These are phyloP conservation scores for Ustilago esculenta DNA, from an alignment of 1,284 basidiomycete species.

Conservation along the genomic window DNA sequence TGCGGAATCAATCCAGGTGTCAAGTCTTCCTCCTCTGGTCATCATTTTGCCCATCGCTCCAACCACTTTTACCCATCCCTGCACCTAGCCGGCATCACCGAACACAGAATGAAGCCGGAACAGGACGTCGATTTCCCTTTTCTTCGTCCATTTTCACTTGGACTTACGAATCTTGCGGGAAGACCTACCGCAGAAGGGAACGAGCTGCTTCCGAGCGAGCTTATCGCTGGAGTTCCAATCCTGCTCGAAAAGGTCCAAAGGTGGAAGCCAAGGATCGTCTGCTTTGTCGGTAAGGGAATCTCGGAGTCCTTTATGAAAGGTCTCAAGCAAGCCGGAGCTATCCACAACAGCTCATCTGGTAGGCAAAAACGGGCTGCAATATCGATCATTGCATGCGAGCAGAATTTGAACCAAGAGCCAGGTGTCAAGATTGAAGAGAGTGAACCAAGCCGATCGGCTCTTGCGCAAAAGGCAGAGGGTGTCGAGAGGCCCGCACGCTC, in stretches of 20 bases:
- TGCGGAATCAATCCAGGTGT: slow-evolving; percentile 56
- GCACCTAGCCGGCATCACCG: slow-evolving; percentile 38
- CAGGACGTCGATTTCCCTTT: slow-evolving; percentile 38
- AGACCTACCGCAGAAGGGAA: slow-evolving; percentile 45
- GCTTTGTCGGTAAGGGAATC: slow-evolving; percentile 50
- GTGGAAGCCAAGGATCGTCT: slow-evolving; percentile 37
- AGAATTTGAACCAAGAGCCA: no score
- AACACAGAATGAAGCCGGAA: slow-evolving; percentile 34
- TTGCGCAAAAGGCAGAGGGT: not conserved
- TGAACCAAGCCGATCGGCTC: not conserved
- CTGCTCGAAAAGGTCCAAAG: slow-evolving; percentile 31
- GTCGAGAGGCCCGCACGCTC: not conserved
- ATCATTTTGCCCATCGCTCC: slow-evolving; percentile 48
- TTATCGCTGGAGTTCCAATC: slow-evolving; percentile 39
- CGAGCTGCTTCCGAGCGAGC: slow-evolving; percentile 39
- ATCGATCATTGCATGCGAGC: not conserved
- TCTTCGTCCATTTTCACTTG: slow-evolving; percentile 28
- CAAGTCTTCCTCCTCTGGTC: slow-evolving; percentile 29
- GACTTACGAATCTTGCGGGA: slow-evolving; percentile 39
- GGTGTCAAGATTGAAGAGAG: slow-evolving; percentile 5
- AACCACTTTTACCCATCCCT: slow-evolving; percentile 52
- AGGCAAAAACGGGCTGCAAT: slow-evolving; percentile 1
- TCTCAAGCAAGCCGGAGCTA: slow-evolving; percentile 31
- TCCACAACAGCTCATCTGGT: not conserved
- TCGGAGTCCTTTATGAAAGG: slow-evolving; percentile 38